Base-by-base conservation (phyloP, 805 yeast genomes). In the Pichia californica region DNA sequence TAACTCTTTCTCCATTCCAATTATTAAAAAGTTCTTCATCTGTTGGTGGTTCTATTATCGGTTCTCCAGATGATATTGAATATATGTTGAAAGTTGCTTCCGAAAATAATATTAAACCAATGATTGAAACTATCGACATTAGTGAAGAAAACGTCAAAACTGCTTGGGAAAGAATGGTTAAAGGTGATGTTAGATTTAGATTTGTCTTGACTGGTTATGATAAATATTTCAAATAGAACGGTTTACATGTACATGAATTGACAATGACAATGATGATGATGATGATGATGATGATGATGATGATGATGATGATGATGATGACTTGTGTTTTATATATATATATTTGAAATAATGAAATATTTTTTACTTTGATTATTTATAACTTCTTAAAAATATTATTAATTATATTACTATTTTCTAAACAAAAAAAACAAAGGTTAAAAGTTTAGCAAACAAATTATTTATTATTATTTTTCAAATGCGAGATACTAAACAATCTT, bases 181-280 rank as follows among this genome's bases (percentile, higher is more conserved):
- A 63, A 9, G 77, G 77, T 53, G 77, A 76, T 50, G 75, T 73
- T 19, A 70, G 70, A 50, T 76, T 72, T 55, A 70, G 81, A 65
- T 73, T 72, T 52, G 76, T 74, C 19, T 67, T 76, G 47, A 70
- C 74, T 29, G 72, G 70, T 31, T 74, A 61, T 49, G 76, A 71
- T 51, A 67, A 74, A 51, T 34, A 39, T 19, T 54, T 54, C 25
- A 33, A 33, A 33, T 33, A 33, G n/a, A n/a, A n/a, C n/a, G n/a
- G n/a, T n/a, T n/a, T n/a, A n/a, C n/a, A n/a, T n/a, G n/a, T n/a
- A n/a, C n/a, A n/a, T n/a, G n/a, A n/a, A n/a, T n/a, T n/a, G n/a
- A n/a, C n/a, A n/a, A n/a, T n/a, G n/a, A n/a, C n/a, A n/a, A n/a
- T n/a, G n/a, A n/a, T n/a, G n/a, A n/a, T n/a, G n/a, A n/a, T n/a